Conservation (phyloP, 75 land plant genomes). For the Sequoiadendron giganteum region DNA sequence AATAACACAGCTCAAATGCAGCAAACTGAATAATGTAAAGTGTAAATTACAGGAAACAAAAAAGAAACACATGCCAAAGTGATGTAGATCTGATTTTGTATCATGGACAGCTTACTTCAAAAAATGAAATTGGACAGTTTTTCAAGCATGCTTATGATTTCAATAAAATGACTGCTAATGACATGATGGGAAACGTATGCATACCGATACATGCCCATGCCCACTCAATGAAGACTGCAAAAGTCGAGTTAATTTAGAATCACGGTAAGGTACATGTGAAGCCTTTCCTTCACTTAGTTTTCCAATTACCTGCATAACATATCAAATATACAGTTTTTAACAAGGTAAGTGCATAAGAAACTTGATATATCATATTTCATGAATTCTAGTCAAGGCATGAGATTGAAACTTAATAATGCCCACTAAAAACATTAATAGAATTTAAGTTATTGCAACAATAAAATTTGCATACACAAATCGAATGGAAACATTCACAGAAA, state of each 20-base stretch:
- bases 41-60: neutral
- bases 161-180: neutral
- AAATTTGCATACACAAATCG: neutral
- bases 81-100: neutral
- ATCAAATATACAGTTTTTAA: neutral
- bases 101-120: neutral
- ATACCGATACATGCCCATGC: conserved; percentile 95
- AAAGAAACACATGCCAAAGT: neutral
- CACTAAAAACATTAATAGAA: neutral
- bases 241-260: conserved; percentile 95
- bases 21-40: neutral
- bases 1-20: neutral
- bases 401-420: neutral
- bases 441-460: neutral
- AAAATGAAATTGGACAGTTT: neutral
- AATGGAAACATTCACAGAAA: neutral
- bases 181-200: conserved; percentile 11
- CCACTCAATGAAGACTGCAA: conserved; percentile 97
- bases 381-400: neutral
- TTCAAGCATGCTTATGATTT: neutral
- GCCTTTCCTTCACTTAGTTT: conserved; percentile 96
- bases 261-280: conserved; percentile 97
- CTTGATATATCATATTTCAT: neutral
- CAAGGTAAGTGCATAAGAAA: neutral
- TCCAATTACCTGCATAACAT: conserved; percentile 76